These are phyloP conservation scores for Tolypocladium tundrense DNA, from an alignment of 2,329 filamentous ascomycete genomes.

Conservation along the genomic window DNA sequence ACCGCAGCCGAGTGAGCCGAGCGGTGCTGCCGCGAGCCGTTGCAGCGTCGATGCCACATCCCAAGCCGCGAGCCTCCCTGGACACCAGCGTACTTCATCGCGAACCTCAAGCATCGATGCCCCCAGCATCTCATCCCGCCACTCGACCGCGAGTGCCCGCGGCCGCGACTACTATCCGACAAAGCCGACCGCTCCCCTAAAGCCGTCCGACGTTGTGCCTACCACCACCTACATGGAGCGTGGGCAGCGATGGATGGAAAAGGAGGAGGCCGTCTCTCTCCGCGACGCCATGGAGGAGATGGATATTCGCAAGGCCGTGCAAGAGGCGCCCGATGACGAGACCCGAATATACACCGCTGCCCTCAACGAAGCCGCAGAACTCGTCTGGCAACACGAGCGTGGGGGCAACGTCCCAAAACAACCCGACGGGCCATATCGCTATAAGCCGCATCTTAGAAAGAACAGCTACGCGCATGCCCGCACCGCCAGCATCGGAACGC, in stretches of 20 bases:
- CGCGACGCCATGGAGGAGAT: constrained; percentile 65
- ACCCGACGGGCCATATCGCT: constrained; percentile 55
- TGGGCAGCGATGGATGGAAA: constrained; percentile 69
- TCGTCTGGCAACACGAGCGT: constrained; percentile 68
- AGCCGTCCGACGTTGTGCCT: constrained; percentile 51
- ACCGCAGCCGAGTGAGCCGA: constrained; percentile 40
- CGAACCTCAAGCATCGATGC: constrained; percentile 28
- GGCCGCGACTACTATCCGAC: constrained; percentile 44
- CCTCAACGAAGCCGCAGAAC: constrained; percentile 65
- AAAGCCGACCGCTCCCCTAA: constrained; percentile 32
- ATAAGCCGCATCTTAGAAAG: constrained; percentile 58
- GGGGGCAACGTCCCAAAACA: constrained; percentile 34
- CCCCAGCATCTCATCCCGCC: constrained; percentile 38
- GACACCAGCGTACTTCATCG: constrained; percentile 16
- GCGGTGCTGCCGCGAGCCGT: constrained; percentile 11
- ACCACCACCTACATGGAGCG: constrained; percentile 63
- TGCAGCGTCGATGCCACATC: constrained; percentile 17
- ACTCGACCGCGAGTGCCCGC: constrained; percentile 32
- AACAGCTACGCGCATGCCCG: constrained; percentile 62
- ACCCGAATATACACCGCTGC: constrained; percentile 60
- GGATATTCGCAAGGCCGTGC: constrained; percentile 38
- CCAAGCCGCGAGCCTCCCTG: constrained; percentile 12
- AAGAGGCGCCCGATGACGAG: constrained; percentile 34
- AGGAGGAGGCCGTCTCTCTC: constrained; percentile 62
- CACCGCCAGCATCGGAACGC: constrained; percentile 45